Evolutionary conservation across 176 grass and related monocot genomes (phyloP), one percentile per base, ranked within the genome.

Genomic region (Oryza glumipatula): DNA sequence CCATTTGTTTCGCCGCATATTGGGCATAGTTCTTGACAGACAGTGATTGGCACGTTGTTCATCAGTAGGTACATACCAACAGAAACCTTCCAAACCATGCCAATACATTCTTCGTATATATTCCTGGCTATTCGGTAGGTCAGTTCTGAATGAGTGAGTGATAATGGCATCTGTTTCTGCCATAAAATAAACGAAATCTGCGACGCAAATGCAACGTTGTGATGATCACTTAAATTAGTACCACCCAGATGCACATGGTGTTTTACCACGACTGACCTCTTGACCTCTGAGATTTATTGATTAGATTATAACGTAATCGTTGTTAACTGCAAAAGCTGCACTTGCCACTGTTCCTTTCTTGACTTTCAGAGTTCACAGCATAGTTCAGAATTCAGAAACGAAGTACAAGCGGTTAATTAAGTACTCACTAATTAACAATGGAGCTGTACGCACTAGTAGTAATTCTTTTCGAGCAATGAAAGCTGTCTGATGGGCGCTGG

Each of bases 31-130:
- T 52, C 71, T 72, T 69, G 54, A 23, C 72, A 66, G 78, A 32
- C 83, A 78, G 36, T 14, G 68, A 83, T 83, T 74, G 74, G 58
- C 88, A 83, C 60, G 80, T 86, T 90, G 80, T 83, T 90, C 32
- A 3, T 11, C 73, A 90, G 88, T 90, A 73, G 84, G 74, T 83
- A 80, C 77, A 43, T 16, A 73, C 56, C 78, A 67, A 67, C 78
- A 41, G 52, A 81, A 63, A 48, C 70, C 64, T 41, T 76, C 70
- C 63, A 38, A 43, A 24, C 80, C 36, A 38, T 38, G 36, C 36
- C 36, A 51, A 56, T 63, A 5, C 76, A 11, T 71, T 38, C 30
- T 70, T 70, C 52, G 52, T 52, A 38, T 38, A 38, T 38, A 74
- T 36, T 85, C 7, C 6, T 19, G 78, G 72, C 33, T 65, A 82